phyloP scores from a whole-genome alignment of 2,329 filamentous ascomycete species.

The Colletotrichum spinosum region DNA sequence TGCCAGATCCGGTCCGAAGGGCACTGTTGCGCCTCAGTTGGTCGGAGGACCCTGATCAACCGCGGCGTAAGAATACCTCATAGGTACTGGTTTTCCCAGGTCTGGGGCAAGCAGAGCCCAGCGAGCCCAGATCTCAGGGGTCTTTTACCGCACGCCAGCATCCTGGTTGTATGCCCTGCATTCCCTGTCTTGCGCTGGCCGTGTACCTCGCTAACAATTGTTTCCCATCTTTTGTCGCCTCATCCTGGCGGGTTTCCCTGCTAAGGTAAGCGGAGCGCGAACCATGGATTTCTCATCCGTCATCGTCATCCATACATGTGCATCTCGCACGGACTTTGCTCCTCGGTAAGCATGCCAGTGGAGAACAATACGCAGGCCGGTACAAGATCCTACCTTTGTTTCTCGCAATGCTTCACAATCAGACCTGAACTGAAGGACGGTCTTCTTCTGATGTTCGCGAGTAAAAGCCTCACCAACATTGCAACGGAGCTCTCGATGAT shows the following conservation, averaged over 20 bases:
- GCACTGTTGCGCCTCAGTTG: neutral
- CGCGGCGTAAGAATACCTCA: constrained; percentile 1
- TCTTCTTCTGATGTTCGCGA: too few species aligned
- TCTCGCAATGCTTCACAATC: neutral
- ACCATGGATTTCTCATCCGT: constrained; percentile 25
- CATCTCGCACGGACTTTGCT: constrained; percentile 6
- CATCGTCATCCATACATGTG: constrained; percentile 14
- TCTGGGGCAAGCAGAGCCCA: neutral
- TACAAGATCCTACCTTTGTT: neutral
- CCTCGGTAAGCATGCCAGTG: constrained; percentile 1
- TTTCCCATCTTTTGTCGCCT: constrained; percentile 8
- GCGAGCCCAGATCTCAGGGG: constrained; percentile 6
- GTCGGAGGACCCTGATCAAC: constrained; percentile 27
- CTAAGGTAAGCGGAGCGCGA: constrained; percentile 27
- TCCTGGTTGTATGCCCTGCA: constrained; percentile 7
- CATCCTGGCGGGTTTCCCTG: neutral
- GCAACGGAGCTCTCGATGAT: too few species aligned
- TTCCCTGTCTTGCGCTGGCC: neutral
- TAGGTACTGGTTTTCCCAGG: neutral
- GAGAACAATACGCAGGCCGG: neutral
- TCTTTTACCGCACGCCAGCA: constrained; percentile 10
- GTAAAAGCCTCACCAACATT: too few species aligned
- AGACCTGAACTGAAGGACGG: too few species aligned
- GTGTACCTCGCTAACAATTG: constrained; percentile 31
- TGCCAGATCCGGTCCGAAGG: constrained; percentile 28